Base-by-base conservation (phyloP, 148 eudicot species). In the Nepenthes mirabilis region DNA sequence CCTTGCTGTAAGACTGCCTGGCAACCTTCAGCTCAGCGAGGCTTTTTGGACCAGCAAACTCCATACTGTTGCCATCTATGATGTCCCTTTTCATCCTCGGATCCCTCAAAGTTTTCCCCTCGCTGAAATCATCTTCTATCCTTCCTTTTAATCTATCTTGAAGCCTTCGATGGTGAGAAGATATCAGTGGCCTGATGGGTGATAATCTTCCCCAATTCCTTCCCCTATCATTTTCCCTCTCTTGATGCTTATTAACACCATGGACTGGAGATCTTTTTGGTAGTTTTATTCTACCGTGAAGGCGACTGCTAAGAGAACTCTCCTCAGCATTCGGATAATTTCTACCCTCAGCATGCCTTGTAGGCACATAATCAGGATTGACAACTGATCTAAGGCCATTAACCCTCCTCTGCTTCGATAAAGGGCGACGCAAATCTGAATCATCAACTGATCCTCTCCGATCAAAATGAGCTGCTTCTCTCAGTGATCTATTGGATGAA, bases 281-380 rank as follows among this genome's bases (percentile, higher is more conserved):
- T 70, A 85, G 76, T 62, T 75, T 81, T 72, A 91, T 83, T 70
- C 97, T 83, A 50, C 95, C 97, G 33, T 85, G 82, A 51, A 91
- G 84, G 36, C 97, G 93, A 64, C 81, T 67, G 65, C 86, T 68
- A 52, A 77, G 57, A n/a, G 83, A 57, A 66, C 76, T 70, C 63
- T 78, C 93, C 10, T 68, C 76, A 47, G 79, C 57, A 62, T 72
- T 72, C 60, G 67, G 61, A 70, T 80, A 62, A 61, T 74, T 64
- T 54, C 68, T 74, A 13, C 82, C 82, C 52, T 79, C 83, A 12
- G 23, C 55, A 63, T 68, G 77, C 57, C 68, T 52, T 55, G 77
- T 77, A 14, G 65, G 76, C 13, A 63, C 59, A 57, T 71, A 68
- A 43, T 85, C 97, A 61, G 81, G 73, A 69, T 78, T 91, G 47